Evolutionary conservation across 169 alveolate genomes (phyloP).

Genomic region (Eimeria nieschulzi): DNA sequence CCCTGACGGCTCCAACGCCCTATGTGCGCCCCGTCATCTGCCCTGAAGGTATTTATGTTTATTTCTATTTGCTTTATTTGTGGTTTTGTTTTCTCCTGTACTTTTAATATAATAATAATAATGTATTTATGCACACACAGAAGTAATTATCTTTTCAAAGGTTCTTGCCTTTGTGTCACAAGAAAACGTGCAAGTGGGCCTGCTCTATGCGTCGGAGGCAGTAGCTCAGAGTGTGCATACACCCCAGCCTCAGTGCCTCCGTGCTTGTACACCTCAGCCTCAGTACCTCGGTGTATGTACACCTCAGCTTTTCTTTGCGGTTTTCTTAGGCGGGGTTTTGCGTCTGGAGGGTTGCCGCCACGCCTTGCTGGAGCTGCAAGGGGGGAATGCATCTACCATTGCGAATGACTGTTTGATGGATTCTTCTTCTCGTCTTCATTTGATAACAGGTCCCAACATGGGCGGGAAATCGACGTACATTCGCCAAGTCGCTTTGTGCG

Average conservation of each 20-base stretch:
- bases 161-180: no score
- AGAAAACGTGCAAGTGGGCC: no score
- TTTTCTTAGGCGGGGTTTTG: conserved; percentile 75
- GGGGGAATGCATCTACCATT: conserved; percentile 77
- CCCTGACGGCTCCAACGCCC: conserved; percentile 86
- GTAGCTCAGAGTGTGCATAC: no score
- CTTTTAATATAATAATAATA: no score
- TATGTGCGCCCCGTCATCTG: conserved; percentile 92
- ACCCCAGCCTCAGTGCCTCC: no score
- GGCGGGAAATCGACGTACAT: conserved; percentile 99
- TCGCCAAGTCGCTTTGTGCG: conserved; percentile 93
- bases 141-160: no score
- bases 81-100: conserved; percentile 12
- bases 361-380: conserved; percentile 87
- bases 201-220: no score
- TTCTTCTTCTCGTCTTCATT: conserved; percentile 86
- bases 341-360: conserved; percentile 88
- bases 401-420: conserved; percentile 89
- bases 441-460: conserved; percentile 99
- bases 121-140: no score
- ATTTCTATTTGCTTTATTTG: neutral
- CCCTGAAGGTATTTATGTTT: conserved; percentile 77
- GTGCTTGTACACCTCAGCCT: no score
- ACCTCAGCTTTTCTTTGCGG: no score
- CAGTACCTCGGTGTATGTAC: neutral